phyloP scores from a whole-genome alignment of 352 stramenopile genomes.

The Pythium aristosporum region DNA sequence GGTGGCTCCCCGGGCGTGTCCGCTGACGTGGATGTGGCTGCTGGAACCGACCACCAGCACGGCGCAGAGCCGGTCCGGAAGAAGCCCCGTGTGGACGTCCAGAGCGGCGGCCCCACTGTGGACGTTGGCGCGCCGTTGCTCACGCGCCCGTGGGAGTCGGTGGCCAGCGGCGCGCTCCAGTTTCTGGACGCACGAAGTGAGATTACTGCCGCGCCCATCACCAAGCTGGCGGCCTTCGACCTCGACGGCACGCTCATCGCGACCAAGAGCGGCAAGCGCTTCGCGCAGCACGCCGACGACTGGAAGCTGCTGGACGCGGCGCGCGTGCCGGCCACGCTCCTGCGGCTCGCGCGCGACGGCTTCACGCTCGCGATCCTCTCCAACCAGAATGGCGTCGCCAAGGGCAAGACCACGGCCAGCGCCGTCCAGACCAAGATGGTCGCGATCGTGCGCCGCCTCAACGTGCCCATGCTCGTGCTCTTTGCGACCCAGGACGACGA shows the following conservation, averaged over 20 bases:
- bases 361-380: conserved; percentile 75
- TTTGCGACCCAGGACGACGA: conserved; percentile 69
- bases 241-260: conserved; percentile 81
- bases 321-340: conserved; percentile 49
- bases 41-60: neutral
- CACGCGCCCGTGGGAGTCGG: conserved; percentile 40
- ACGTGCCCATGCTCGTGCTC: conserved; percentile 67
- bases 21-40: neutral
- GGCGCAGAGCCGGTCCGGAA: conserved; percentile 14
- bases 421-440: conserved; percentile 75
- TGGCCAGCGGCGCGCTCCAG: conserved; percentile 40
- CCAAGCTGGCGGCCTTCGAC: conserved; percentile 76
- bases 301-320: conserved; percentile 79
- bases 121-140: conserved; percentile 12
- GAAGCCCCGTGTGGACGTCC: conserved; percentile 6
- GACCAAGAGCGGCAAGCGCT: conserved; percentile 85
- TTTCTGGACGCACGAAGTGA: conserved; percentile 42
- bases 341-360: conserved; percentile 40
- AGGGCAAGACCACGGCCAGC: conserved; percentile 56
- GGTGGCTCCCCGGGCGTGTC: neutral
- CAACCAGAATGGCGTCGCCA: conserved; percentile 84
- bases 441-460: conserved; percentile 56
- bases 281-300: conserved; percentile 60
- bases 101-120: neutral
- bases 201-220: conserved; percentile 4